Conservation (phyloP, 345 rosid genomes). For the Populus pruinosa region DNA sequence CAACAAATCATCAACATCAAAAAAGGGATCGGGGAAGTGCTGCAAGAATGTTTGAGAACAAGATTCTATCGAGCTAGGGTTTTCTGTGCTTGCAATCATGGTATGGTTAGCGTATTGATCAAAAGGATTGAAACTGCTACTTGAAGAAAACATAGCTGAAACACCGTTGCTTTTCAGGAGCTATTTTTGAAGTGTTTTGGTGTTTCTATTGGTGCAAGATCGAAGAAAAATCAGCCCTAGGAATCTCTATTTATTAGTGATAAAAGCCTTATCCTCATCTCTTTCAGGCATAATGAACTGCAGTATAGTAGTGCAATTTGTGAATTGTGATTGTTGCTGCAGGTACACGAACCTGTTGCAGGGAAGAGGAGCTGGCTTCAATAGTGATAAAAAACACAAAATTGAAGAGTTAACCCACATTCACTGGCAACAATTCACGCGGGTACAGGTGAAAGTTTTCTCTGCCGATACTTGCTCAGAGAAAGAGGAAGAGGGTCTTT, state of each 20-base stretch:
- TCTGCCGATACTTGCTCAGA: constrained; percentile 15
- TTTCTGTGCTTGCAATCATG: constrained; percentile 9
- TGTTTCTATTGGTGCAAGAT: neutral
- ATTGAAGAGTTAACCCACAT: neutral
- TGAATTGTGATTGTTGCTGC: neutral
- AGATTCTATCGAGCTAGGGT: constrained; percentile 13
- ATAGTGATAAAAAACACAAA: constrained; percentile 19
- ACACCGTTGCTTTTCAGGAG: neutral
- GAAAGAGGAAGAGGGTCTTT: constrained; percentile 4
- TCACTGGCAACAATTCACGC: constrained; percentile 37
- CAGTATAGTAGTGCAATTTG: neutral
- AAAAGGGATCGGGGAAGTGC: constrained; percentile 24
- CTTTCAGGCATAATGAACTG: neutral
- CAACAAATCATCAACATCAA: constrained; percentile 20
- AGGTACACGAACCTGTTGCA: neutral
- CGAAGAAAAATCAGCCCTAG: neutral
- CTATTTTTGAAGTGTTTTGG: neutral
- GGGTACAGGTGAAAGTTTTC: constrained; percentile 30
- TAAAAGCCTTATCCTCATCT: neutral
- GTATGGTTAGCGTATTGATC: constrained; percentile 13
- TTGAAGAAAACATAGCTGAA: constrained; percentile 20
- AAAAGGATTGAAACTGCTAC: constrained; percentile 9
- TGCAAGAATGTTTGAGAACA: constrained; percentile 22
- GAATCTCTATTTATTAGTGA: constrained; percentile 6
- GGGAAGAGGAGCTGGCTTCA: neutral